phyloP scores from a whole-genome alignment of 2,329 filamentous ascomycete species.

The Microdochium bolleyi region DNA sequence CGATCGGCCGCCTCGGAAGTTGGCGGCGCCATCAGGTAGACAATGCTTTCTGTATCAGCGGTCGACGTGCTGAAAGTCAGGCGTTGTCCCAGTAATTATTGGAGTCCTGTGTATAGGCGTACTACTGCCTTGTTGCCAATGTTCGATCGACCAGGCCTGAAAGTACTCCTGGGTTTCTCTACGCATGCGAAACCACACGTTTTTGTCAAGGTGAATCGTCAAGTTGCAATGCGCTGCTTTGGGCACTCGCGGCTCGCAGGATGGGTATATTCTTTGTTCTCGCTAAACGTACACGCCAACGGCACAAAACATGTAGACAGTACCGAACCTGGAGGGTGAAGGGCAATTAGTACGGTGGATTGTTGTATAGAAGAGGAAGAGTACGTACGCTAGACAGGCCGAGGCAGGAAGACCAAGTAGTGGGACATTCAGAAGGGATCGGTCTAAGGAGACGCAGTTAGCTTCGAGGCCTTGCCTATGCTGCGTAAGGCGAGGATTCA shows the following conservation, averaged over 20 bases:
- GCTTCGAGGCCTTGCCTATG: slow-evolving; percentile 3
- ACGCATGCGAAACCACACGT: background rate
- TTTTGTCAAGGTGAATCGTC: background rate
- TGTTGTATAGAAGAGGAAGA: background rate
- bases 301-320: slow-evolving; percentile 98
- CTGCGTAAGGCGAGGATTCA: slow-evolving; percentile 14
- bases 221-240: background rate
- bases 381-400: slow-evolving; percentile 75
- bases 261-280: slow-evolving; percentile 24
- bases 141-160: no score
- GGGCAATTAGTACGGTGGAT: background rate
- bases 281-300: slow-evolving; percentile 93
- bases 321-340: slow-evolving; percentile 62
- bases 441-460: slow-evolving; percentile 49
- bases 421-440: slow-evolving; percentile 68
- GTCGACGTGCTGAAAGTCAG: no score
- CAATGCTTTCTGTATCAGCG: background rate
- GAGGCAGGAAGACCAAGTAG: slow-evolving; percentile 81
- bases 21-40: slow-evolving; percentile 5
- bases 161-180: no score
- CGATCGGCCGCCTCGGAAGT: background rate
- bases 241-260: background rate
- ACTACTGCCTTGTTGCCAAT: no score
- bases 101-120: no score
- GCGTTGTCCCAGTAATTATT: no score